Evolutionary conservation across 768 basidiomycete species (phyloP), one percentile per base, ranked within the genome.

Genomic region (Lenzites betulinus): DNA sequence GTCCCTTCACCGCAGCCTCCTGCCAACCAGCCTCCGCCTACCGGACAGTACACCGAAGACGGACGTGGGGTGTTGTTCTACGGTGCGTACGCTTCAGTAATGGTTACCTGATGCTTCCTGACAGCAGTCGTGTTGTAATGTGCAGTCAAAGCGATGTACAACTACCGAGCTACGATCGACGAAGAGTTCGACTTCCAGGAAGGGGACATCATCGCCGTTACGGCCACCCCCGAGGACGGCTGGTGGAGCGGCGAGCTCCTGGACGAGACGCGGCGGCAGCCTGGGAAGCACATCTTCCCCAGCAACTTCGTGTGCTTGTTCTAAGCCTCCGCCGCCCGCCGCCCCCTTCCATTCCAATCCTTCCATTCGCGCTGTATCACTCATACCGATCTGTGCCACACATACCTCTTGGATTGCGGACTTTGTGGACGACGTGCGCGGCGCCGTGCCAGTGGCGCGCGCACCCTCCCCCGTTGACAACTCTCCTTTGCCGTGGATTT

Each of bases 151-250:
- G 94, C 94, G 39, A 76, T 95, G 64, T 96, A 92, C 71, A 90
- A 94, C 73, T 95, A 95, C 67, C 75, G 75, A 0, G 93, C 92
- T 16, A 87, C 89, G 12, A 92, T 90, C 63, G 88, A 91, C 1
- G 93, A 95, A 70, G 96, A 98, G 76, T 98, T 98, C 73, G 91
- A 95, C 72, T 98, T 98, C 85, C 92, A 95, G 70, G 79, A 87
- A 22, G 93, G 91, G 2, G 96, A 98, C 74, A 92, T 97, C 64
- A 97, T 98, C 64, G 95, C 95, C 7, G 95, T 98, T 11, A 95
- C 92, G 0, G 82, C 87, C 22, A 96, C 94, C 7, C 94, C 94
- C 5, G 94, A 95, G 67, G 95, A 97, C 68, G 96, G 96, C 1
- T 98, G 96, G 96, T 98, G 95, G 96, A 90, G 87, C 57, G 96